Percentiles rank a stretch among this genome's conserved stretches.
Evolutionary conservation across 495 filamentous ascomycete genomes (phyloP).

Genomic region (Penicillium antarcticum): DNA sequence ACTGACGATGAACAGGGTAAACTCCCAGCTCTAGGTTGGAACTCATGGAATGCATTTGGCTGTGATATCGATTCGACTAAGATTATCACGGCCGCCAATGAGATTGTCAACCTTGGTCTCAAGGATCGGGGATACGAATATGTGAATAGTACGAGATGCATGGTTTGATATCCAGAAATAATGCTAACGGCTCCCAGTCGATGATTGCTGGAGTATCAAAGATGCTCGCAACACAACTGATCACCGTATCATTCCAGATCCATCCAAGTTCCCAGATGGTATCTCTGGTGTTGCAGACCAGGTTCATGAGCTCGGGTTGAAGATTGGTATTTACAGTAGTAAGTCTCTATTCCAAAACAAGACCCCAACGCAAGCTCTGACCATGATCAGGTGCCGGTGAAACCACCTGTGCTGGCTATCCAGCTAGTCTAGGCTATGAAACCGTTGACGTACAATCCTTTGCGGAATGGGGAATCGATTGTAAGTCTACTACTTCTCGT

Average conservation of each 20-base stretch:
- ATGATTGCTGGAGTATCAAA: conserved; percentile 64
- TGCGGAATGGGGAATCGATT: conserved; percentile 66
- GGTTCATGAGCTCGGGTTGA: conserved; percentile 58
- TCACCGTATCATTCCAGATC: conserved; percentile 51
- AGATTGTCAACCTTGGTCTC: conserved; percentile 51
- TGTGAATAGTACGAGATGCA: conserved; percentile 48
- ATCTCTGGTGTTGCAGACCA: conserved; percentile 55
- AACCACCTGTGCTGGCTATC: conserved; percentile 61
- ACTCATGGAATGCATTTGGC: conserved; percentile 58
- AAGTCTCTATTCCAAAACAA: conserved; percentile 2
- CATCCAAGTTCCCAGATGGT: conserved; percentile 58
- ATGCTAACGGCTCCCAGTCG: conserved; percentile 20
- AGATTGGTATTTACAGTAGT: conserved; percentile 64
- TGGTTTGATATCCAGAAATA: neutral
- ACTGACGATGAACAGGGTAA: conserved; percentile 26
- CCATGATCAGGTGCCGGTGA: conserved; percentile 49
- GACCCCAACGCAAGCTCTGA: neutral
- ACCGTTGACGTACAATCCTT: conserved; percentile 57
- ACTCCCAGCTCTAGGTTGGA: conserved; percentile 59
- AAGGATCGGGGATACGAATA: conserved; percentile 66
- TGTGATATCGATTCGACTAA: conserved; percentile 54
- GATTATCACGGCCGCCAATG: conserved; percentile 48
- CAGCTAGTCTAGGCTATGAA: conserved; percentile 61
- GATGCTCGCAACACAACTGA: conserved; percentile 43
- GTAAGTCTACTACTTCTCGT: conserved; percentile 21